Conservation (phyloP, 2,329 filamentous ascomycete species). For the Fusarium sp. region DNA sequence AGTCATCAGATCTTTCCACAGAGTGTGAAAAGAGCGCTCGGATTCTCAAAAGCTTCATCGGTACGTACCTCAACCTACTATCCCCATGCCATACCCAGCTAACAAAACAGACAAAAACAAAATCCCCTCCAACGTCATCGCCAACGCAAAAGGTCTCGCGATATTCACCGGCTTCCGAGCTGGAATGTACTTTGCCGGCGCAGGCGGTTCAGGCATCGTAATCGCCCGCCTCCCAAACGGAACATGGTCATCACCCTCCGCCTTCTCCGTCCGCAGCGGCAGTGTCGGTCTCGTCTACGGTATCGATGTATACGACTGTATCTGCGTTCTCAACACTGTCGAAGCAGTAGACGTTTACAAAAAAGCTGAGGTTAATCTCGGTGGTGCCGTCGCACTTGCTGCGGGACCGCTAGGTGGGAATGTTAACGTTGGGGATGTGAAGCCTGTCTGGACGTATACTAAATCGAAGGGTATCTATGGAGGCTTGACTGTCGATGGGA, state of each 20-base stretch:
- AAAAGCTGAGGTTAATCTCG: conserved; percentile 7
- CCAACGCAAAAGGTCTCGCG: conserved; percentile 6
- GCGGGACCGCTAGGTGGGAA: conserved; percentile 6
- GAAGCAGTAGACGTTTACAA: conserved; percentile 10
- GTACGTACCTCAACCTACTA: not conserved
- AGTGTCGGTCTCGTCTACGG: conserved; percentile 20
- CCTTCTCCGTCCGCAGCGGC: conserved; percentile 14
- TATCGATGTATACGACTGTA: conserved; percentile 12
- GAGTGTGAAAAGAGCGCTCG: conserved; percentile 17
- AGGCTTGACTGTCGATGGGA: conserved; percentile 15
- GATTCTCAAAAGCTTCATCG: conserved; percentile 2
- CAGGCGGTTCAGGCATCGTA: conserved; percentile 8
- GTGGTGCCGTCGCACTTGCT: conserved; percentile 4
- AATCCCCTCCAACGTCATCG: not conserved
- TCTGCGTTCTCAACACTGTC: conserved; percentile 6
- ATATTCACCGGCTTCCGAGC: conserved; percentile 19
- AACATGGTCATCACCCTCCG: not conserved
- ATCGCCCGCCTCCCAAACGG: not conserved
- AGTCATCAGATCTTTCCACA: not conserved
- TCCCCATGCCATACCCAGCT: rapidly evolving
- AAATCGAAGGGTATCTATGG: conserved; percentile 10
- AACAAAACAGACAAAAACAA: not conserved
- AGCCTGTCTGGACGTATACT: conserved; percentile 17
- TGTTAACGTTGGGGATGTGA: not conserved
- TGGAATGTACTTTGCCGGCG: conserved; percentile 17